These are phyloP conservation scores for Candida awuae DNA, from an alignment of 805 yeast genomes.

Conservation along the genomic window DNA sequence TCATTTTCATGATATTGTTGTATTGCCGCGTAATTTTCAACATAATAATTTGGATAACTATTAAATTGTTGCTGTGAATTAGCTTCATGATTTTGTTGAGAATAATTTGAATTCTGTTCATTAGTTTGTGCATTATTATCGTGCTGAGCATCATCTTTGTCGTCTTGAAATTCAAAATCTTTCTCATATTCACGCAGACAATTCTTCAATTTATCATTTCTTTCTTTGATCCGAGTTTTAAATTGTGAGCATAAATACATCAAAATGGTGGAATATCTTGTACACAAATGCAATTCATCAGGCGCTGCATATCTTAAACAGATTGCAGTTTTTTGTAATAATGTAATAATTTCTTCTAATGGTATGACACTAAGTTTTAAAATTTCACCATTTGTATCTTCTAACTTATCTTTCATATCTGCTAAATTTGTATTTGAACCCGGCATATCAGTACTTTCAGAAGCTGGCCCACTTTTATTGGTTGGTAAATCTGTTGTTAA, in stretches of 20 bases:
- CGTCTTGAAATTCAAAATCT: slow-evolving; percentile 1
- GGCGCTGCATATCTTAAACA: slow-evolving; percentile 78
- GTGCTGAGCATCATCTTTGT: slow-evolving; percentile 3
- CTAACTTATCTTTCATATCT: not conserved
- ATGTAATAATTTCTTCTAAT: slow-evolving; percentile 57
- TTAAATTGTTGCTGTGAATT: too few species aligned
- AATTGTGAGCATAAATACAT: slow-evolving; percentile 71
- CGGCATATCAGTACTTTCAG: not conserved
- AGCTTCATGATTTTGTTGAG: not conserved
- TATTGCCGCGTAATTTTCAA: too few species aligned
- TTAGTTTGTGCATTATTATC: not conserved
- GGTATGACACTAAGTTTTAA: slow-evolving; percentile 57
- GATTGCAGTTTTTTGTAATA: slow-evolving; percentile 64
- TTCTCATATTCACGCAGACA: slow-evolving; percentile 12
- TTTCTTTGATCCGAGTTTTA: slow-evolving; percentile 35
- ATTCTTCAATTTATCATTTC: slow-evolving; percentile 9
- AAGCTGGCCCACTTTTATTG: slow-evolving; percentile 1
- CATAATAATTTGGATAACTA: too few species aligned
- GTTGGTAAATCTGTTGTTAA: slow-evolving; percentile 32
- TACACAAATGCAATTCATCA: slow-evolving; percentile 78
- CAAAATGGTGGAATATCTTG: slow-evolving; percentile 68
- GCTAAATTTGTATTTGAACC: not conserved
- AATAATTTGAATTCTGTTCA: not conserved
- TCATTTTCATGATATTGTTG: not conserved
- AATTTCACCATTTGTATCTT: slow-evolving; percentile 17